Percentiles rank a stretch among this genome's conserved stretches.
These are phyloP conservation scores for Coffea humblotiana DNA, from an alignment of 305 asterid species.

Conservation along the genomic window DNA sequence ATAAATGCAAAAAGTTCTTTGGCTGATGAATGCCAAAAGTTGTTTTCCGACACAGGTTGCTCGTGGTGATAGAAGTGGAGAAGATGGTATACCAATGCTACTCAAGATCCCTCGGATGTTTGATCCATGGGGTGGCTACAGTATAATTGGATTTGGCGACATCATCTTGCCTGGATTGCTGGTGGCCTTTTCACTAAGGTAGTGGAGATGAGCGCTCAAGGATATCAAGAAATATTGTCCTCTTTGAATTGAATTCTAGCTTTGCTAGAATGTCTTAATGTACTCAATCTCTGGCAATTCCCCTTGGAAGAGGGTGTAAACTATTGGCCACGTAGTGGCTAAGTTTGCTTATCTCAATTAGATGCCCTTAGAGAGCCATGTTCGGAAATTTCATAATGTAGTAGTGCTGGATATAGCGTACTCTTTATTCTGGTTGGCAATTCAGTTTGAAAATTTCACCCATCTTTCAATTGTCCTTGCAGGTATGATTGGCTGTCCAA, in stretches of 20 bases:
- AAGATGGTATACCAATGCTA: constrained; percentile 99
- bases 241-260: not conserved
- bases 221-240: constrained; percentile 7
- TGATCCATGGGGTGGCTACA: constrained; percentile 99
- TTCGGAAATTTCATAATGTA: not conserved
- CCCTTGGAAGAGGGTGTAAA: not conserved
- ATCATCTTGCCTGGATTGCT: constrained; percentile 88
- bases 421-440: constrained; percentile 1
- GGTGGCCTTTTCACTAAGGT: constrained; percentile 88
- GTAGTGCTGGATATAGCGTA: not conserved
- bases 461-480: constrained; percentile 26
- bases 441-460: constrained; percentile 3
- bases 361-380: not conserved
- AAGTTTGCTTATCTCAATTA: not conserved
- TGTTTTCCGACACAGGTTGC: constrained; percentile 63
- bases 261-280: not conserved
- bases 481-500: constrained; percentile 95
- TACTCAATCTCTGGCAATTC: not conserved
- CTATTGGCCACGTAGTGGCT: not conserved
- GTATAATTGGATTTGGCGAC: constrained; percentile 98
- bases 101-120: constrained; percentile 91
- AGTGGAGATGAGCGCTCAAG: constrained; percentile 16
- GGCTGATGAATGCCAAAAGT: constrained; percentile 8
- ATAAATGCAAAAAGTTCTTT: constrained; percentile 4
- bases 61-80: constrained; percentile 95